Percentiles rank a stretch among this genome's conserved stretches.
phyloP scores from a whole-genome alignment of 2,329 filamentous ascomycete genomes.

The Purpureocillium takamizusanense region DNA sequence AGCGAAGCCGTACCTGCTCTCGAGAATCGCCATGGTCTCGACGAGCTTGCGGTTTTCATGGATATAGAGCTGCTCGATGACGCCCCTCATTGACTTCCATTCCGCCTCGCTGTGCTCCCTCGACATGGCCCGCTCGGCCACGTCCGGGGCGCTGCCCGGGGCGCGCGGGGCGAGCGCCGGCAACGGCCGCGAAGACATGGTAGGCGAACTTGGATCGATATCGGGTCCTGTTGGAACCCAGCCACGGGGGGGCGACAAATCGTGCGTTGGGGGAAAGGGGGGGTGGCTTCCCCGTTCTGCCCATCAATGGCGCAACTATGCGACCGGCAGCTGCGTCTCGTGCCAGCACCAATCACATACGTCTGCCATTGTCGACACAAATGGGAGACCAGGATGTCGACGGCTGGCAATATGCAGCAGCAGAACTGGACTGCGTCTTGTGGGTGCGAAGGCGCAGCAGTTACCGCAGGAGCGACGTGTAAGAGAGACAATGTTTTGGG shows the following conservation, averaged over 20 bases:
- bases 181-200: conserved; percentile 6
- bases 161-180: conserved; percentile 24
- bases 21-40: conserved; percentile 26
- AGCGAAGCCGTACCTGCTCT: conserved; percentile 23
- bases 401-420: too few species aligned
- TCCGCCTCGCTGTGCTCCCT: conserved; percentile 26
- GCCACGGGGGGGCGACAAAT: too few species aligned
- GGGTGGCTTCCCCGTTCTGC: too few species aligned
- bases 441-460: too few species aligned
- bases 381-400: background rate
- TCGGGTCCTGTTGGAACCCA: too few species aligned
- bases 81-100: conserved; percentile 21
- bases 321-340: conserved; percentile 1
- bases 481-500: too few species aligned
- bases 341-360: background rate
- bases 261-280: too few species aligned
- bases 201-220: too few species aligned
- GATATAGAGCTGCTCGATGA: conserved; percentile 24
- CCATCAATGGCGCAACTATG: background rate
- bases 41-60: conserved; percentile 24
- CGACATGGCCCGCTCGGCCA: conserved; percentile 14
- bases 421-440: too few species aligned
- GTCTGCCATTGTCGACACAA: background rate
- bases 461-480: too few species aligned
- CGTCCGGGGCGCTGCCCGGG: conserved; percentile 15